Conservation (phyloP, 2,329 filamentous ascomycete genomes). For the Ascochyta viciae-villosae region DNA sequence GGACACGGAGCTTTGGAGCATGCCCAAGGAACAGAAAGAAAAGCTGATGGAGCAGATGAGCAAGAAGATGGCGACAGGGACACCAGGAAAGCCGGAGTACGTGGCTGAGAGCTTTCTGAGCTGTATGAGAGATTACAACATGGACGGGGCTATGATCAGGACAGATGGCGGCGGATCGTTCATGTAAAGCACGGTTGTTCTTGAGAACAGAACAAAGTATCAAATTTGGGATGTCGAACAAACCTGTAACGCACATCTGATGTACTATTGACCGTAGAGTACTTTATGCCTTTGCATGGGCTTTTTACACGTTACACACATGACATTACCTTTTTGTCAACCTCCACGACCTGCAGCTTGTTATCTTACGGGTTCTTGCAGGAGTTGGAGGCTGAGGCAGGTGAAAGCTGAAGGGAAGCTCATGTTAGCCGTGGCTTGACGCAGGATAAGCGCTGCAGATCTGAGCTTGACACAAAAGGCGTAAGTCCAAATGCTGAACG, state of each 20-base stretch:
- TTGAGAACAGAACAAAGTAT: too few relatives aligned
- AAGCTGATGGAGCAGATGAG: constrained; percentile 28
- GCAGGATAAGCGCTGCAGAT: constrained; percentile 15
- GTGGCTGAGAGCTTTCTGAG: constrained; percentile 57
- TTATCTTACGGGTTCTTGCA: background rate
- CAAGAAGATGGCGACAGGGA: constrained; percentile 36
- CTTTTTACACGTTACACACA: background rate
- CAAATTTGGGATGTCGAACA: too few relatives aligned
- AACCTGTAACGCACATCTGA: too few relatives aligned
- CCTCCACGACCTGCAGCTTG: background rate
- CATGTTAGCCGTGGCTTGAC: constrained; percentile 7
- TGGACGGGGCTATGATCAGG: constrained; percentile 54
- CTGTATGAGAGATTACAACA: constrained; percentile 56
- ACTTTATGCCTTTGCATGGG: background rate
- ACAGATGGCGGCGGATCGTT: constrained; percentile 51
- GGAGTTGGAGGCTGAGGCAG: background rate
- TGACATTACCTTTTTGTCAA: constrained; percentile 4
- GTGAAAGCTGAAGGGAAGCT: constrained; percentile 4
- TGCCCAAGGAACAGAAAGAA: constrained; percentile 36
- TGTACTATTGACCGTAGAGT: background rate
- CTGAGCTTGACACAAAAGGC: constrained; percentile 1
- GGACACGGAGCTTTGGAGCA: constrained; percentile 53
- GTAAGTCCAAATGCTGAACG: background rate
- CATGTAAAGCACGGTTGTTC: constrained; percentile 10
- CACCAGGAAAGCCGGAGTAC: constrained; percentile 38